A percentile compares a stretch with the other conserved stretches of the same genome.
phyloP scores from a whole-genome alignment of 305 asterid species.

The Fraxinus dipetala region DNA sequence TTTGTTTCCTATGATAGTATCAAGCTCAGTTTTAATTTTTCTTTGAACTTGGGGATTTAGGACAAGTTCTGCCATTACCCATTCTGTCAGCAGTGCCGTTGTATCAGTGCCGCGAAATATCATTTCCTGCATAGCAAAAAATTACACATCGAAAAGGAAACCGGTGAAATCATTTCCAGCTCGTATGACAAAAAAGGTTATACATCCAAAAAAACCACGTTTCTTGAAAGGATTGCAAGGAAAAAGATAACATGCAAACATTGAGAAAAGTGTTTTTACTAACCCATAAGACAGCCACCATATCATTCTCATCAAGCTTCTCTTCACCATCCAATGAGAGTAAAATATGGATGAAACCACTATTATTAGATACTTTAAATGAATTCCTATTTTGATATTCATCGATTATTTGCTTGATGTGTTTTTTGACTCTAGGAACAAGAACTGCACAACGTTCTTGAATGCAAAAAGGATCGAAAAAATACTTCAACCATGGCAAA shows the following conservation, averaged over 20 bases:
- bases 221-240: not conserved
- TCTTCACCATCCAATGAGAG: slow-evolving; percentile 55
- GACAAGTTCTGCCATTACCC: slow-evolving; percentile 58
- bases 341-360: slow-evolving; percentile 53
- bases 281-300: slow-evolving; percentile 69
- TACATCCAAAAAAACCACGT: not conserved
- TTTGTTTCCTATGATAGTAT: slow-evolving; percentile 7
- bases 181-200: no score
- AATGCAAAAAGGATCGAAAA: slow-evolving; percentile 45
- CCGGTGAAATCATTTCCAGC: not conserved
- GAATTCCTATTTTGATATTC: slow-evolving; percentile 30
- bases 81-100: slow-evolving; percentile 52
- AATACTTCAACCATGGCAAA: slow-evolving; percentile 50
- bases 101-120: slow-evolving; percentile 68
- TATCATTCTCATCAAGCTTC: slow-evolving; percentile 51
- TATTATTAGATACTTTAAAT: slow-evolving; percentile 18
- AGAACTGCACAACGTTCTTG: slow-evolving; percentile 40
- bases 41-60: slow-evolving; percentile 41
- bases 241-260: not conserved
- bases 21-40: slow-evolving; percentile 35
- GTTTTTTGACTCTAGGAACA: slow-evolving; percentile 42
- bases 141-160: not conserved
- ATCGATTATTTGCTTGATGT: slow-evolving; percentile 41
- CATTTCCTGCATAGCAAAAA: slow-evolving; percentile 42
- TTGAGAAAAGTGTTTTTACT: slow-evolving; percentile 14